Conservation (phyloP, 495 filamentous ascomycete species). For the Xylaria bambusicola region DNA sequence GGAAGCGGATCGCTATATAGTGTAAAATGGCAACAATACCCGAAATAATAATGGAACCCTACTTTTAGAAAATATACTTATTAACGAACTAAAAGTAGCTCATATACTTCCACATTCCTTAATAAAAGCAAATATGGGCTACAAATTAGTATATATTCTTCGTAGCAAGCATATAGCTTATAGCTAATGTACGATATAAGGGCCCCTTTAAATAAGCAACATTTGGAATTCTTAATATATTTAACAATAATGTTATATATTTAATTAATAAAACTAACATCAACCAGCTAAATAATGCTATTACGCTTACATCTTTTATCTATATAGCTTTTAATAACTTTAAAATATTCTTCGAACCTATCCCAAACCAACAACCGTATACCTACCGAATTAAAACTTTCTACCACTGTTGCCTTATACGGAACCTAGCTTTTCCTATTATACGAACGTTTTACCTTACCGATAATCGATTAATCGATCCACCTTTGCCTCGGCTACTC, state of each 20-base stretch:
- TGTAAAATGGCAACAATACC: neutral
- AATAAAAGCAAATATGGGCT: slow-evolving; percentile 5
- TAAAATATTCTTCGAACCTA: slow-evolving; percentile 18
- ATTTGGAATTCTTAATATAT: slow-evolving; percentile 23
- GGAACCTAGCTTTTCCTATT: too few relatives aligned
- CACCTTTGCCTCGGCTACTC: too few relatives aligned
- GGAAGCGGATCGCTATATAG: neutral
- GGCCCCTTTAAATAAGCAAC: slow-evolving; percentile 19
- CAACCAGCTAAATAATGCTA: slow-evolving; percentile 17
- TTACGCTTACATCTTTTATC: slow-evolving; percentile 17
- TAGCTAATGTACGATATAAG: slow-evolving; percentile 3
- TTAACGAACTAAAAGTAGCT: slow-evolving; percentile 18
- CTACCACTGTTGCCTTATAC: too few relatives aligned
- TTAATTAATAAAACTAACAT: slow-evolving; percentile 20
- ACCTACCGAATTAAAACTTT: too few relatives aligned
- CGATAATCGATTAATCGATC: too few relatives aligned
- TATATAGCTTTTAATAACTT: slow-evolving; percentile 17
- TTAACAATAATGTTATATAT: slow-evolving; percentile 20
- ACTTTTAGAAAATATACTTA: neutral
- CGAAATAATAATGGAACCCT: slow-evolving; percentile 19
- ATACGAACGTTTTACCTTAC: too few relatives aligned
- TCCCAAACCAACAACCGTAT: too few relatives aligned
- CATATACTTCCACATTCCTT: slow-evolving; percentile 21
- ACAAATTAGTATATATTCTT: slow-evolving; percentile 22
- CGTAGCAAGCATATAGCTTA: neutral